phyloP scores from a whole-genome alignment of 2,329 filamentous ascomycete genomes.

The Sporothrix curviconia region DNA sequence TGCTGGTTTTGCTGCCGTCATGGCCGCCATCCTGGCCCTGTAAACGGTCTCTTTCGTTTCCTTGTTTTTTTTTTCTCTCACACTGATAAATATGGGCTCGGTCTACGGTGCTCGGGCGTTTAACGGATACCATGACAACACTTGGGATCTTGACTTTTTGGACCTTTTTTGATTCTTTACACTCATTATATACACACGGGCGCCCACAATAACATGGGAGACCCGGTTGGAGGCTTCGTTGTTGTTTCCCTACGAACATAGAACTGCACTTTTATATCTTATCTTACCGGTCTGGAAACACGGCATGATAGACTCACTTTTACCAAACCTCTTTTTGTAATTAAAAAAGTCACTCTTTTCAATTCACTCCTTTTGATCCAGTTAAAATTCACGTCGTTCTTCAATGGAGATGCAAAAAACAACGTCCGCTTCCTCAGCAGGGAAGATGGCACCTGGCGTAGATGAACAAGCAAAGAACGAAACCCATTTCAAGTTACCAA shows the following conservation, averaged over 20 bases:
- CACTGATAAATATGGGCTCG: too few relatives aligned
- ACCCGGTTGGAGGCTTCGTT: neutral
- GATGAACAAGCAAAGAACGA: neutral
- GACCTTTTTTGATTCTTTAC: neutral
- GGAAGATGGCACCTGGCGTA: too few relatives aligned
- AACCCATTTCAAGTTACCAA: neutral
- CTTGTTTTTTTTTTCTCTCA: too few relatives aligned
- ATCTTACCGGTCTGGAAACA: too few relatives aligned
- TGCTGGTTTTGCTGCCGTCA: constrained; percentile 26
- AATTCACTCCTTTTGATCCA: neutral
- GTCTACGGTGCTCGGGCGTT: too few relatives aligned
- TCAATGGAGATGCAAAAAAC: too few relatives aligned
- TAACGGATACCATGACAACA: too few relatives aligned
- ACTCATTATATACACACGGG: neutral
- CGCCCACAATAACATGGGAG: neutral
- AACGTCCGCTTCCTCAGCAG: too few relatives aligned
- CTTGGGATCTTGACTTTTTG: neutral
- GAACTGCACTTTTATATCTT: too few relatives aligned
- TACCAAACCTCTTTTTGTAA: neutral
- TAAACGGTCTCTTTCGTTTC: constrained; percentile 25
- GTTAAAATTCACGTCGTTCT: neutral
- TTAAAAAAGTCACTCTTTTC: neutral
- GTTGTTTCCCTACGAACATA: neutral
- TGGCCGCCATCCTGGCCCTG: constrained; percentile 28
- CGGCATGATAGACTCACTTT: too few relatives aligned